phyloP scores from a whole-genome alignment of 495 filamentous ascomycete species.

The Penicillium roqueforti region DNA sequence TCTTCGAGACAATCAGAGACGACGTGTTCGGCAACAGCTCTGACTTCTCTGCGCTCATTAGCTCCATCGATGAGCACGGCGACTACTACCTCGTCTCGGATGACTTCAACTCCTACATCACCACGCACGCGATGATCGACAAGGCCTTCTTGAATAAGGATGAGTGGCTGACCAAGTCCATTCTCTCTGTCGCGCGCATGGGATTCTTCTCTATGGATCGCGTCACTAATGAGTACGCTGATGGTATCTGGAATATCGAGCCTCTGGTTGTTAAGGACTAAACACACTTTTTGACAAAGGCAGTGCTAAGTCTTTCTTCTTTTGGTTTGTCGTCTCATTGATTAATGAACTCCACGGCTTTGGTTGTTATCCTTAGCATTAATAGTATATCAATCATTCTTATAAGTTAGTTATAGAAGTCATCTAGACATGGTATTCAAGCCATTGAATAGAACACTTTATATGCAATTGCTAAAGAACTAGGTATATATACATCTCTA shows the following conservation, averaged over 20 bases:
- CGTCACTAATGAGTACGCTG: conserved; percentile 98
- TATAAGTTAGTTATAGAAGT: not conserved
- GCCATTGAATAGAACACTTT: not conserved
- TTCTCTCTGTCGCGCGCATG: conserved; percentile 85
- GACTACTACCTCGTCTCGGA: conserved; percentile 98
- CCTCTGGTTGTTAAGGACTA: conserved; percentile 50
- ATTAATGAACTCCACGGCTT: not conserved
- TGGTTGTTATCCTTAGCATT: not conserved
- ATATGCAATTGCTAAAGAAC: not conserved
- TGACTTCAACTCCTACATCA: conserved; percentile 89
- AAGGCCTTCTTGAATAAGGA: conserved; percentile 86
- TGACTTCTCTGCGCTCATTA: conserved; percentile 74
- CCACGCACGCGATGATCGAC: conserved; percentile 86
- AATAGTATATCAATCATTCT: not conserved
- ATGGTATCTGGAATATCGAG: conserved; percentile 95
- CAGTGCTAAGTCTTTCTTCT: not conserved
- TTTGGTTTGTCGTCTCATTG: not conserved
- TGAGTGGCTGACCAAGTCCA: conserved; percentile 85
- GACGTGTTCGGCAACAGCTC: conserved; percentile 72
- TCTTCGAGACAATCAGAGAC: conserved; percentile 76
- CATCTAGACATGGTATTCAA: not conserved
- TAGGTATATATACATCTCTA: not conserved
- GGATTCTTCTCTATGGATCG: conserved; percentile 95
- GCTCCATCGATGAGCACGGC: conserved; percentile 82
- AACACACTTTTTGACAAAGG: not conserved